A percentile compares a stretch with the other conserved stretches of the same genome.
Conservation (phyloP, 257 asterid genomes). For the Ilex aquifolium region DNA sequence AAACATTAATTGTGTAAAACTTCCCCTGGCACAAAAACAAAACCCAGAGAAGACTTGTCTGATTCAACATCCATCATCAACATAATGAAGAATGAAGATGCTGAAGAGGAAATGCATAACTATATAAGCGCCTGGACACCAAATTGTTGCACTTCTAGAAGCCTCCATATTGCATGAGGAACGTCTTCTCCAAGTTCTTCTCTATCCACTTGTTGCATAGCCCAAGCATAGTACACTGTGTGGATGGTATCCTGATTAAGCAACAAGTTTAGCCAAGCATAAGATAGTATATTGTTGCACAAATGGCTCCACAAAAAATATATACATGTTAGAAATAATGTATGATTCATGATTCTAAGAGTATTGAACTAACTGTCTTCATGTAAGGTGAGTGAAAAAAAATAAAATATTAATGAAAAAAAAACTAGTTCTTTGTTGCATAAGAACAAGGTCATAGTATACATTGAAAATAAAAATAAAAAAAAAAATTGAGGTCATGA, state of each 20-base stretch:
- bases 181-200: constrained; percentile 77
- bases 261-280: background rate
- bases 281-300: background rate
- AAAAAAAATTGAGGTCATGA: too few species aligned
- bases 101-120: background rate
- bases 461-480: too few species aligned
- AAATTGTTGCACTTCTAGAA: constrained; percentile 85
- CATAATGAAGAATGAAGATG: background rate
- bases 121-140: constrained; percentile 85
- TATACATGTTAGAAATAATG: background rate
- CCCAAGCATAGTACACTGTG: constrained; percentile 90
- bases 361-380: too few species aligned
- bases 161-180: constrained; percentile 76
- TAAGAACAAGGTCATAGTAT: too few species aligned
- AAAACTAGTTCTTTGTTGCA: too few species aligned
- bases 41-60: background rate
- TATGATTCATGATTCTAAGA: too few species aligned
- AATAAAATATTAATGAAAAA: too few species aligned
- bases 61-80: too few species aligned
- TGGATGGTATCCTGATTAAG: constrained; percentile 77
- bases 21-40: background rate
- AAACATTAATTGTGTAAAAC: background rate
- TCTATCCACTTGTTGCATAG: constrained; percentile 81
- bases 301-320: background rate
- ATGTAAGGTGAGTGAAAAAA: too few species aligned